phyloP scores from a whole-genome alignment of 2,329 filamentous ascomycete genomes.

The Fusarium annulatum region DNA sequence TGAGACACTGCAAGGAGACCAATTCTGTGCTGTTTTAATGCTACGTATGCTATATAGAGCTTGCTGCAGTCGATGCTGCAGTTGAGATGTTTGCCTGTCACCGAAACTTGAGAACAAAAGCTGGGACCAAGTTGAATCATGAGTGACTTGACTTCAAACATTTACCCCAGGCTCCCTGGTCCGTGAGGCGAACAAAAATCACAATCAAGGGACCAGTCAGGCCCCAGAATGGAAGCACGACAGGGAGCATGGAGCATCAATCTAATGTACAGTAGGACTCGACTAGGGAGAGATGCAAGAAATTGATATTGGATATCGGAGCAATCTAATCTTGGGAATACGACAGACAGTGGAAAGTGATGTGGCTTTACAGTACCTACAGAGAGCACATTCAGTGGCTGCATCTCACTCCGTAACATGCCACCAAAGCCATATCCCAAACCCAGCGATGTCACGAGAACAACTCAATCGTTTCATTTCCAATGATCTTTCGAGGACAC shows the following conservation, averaged over 20 bases:
- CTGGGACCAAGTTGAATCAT: slow-evolving; percentile 17
- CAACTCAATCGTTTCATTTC: background rate
- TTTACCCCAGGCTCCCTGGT: slow-evolving; percentile 32
- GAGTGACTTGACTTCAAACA: slow-evolving; percentile 15
- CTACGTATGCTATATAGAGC: slow-evolving; percentile 3
- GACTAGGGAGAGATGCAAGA: slow-evolving; percentile 24
- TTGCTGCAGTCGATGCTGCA: background rate
- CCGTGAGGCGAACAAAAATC: slow-evolving; percentile 36
- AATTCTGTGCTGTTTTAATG: slow-evolving; percentile 1
- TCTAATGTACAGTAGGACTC: slow-evolving; percentile 21
- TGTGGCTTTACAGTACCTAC: slow-evolving; percentile 16
- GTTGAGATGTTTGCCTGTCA: background rate
- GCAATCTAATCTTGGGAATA: background rate
- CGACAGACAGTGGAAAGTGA: slow-evolving; percentile 2
- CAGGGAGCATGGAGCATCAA: slow-evolving; percentile 26
- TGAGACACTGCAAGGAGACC: slow-evolving; percentile 38
- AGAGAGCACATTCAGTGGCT: slow-evolving; percentile 21
- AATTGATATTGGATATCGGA: slow-evolving; percentile 21
- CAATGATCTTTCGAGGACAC: background rate
- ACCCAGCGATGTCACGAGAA: slow-evolving; percentile 1
- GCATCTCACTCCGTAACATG: slow-evolving; percentile 4
- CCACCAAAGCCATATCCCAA: background rate
- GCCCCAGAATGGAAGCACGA: slow-evolving; percentile 31
- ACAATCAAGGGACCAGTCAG: slow-evolving; percentile 34
- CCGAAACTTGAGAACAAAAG: slow-evolving; percentile 4